These are phyloP conservation scores for Andrographis paniculata DNA, from an alignment of 305 asterid species.

Conservation along the genomic window DNA sequence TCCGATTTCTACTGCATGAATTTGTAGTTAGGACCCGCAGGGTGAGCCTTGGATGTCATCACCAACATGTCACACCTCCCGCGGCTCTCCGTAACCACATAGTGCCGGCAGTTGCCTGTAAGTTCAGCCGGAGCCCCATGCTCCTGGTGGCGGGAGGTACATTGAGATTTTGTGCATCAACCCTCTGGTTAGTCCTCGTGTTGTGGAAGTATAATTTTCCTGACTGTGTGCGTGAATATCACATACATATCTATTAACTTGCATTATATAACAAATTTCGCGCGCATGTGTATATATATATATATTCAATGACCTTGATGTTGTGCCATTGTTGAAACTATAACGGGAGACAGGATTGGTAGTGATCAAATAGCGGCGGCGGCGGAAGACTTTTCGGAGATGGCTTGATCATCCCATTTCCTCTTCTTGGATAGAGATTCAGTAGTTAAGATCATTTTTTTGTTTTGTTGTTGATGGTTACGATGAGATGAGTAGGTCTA, in stretches of 20 bases:
- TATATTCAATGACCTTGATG: neutral
- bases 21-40: neutral
- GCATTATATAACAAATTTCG: no score
- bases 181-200: neutral
- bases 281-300: no score
- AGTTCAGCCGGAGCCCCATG: neutral
- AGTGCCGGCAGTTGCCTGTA: neutral
- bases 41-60: neutral
- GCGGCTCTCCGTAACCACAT: neutral
- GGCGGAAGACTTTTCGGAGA: neutral
- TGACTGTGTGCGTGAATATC: neutral
- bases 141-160: neutral
- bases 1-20: neutral
- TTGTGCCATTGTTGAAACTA: neutral
- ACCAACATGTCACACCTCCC: neutral
- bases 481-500: no score
- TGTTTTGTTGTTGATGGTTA: no score
- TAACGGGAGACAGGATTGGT: neutral
- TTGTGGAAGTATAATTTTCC: neutral
- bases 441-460: neutral
- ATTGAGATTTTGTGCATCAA: neutral
- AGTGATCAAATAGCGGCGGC: neutral
- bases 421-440: neutral
- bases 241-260: neutral
- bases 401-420: neutral